These are phyloP conservation scores for Penicillium sp. DNA, from an alignment of 2,329 filamentous ascomycete genomes.

Conservation along the genomic window DNA sequence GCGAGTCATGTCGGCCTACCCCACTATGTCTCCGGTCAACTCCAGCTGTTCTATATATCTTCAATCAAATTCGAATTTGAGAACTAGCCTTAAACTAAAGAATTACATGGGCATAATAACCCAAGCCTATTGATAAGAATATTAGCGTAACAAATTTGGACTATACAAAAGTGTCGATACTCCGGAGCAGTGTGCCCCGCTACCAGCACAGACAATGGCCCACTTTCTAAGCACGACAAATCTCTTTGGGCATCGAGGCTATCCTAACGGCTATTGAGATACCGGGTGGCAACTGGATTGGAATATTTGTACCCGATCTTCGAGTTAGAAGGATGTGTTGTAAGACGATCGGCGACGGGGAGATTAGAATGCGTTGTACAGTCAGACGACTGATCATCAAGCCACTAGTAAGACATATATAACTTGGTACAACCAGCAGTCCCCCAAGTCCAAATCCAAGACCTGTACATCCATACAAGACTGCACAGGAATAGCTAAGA, in stretches of 20 bases:
- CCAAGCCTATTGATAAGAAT: not conserved
- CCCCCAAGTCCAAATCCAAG: not conserved
- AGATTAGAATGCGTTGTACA: not conserved
- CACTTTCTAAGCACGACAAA: not conserved
- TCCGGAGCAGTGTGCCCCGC: conserved; percentile 11
- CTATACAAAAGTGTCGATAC: not conserved
- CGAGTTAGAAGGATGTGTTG: not conserved
- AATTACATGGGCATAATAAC: not conserved
- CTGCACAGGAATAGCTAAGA: not conserved
- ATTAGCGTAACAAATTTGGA: not conserved
- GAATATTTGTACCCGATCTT: not conserved
- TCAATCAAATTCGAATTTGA: not conserved
- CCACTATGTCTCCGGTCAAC: not conserved
- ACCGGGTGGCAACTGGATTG: not conserved
- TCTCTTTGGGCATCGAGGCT: conserved; percentile 2
- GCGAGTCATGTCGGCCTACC: not conserved
- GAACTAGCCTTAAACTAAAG: not conserved
- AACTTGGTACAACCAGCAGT: not conserved
- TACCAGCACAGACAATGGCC: conserved; percentile 1
- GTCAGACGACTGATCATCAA: not conserved
- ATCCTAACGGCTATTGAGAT: conserved; percentile 14
- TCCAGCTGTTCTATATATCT: not conserved
- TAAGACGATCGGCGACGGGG: not conserved
- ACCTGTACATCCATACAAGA: not conserved
- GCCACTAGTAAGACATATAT: not conserved